These are phyloP conservation scores for Chrysophaeum taylorii DNA, from an alignment of 352 stramenopile species.

Conservation along the genomic window DNA sequence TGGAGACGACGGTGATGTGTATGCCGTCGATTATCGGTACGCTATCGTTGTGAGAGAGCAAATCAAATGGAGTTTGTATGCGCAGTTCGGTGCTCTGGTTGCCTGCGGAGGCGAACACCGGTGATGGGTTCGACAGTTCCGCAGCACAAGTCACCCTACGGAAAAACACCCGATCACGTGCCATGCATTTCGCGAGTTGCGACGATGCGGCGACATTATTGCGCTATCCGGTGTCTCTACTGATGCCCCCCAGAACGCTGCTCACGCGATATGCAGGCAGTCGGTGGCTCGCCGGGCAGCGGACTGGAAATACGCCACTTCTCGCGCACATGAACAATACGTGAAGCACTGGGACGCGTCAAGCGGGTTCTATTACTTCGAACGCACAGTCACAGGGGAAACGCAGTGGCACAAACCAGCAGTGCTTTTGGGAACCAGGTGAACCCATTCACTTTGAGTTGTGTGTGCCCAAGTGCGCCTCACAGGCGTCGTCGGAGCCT, in stretches of 20 bases:
- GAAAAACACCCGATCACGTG: not conserved
- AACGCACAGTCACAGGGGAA: not conserved
- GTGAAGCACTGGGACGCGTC: not conserved
- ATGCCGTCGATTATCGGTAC: not conserved
- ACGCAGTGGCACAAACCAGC: slow-evolving; percentile 7
- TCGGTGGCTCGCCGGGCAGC: not conserved
- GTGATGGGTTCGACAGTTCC: not conserved
- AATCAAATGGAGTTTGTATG: no score
- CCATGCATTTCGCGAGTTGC: not conserved
- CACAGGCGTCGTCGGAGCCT: no score
- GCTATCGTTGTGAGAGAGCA: no score
- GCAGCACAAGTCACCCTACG: not conserved
- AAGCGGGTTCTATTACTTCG: not conserved
- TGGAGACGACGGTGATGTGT: not conserved
- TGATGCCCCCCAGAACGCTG: no score
- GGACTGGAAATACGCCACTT: not conserved
- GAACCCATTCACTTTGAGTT: no score
- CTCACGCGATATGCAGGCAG: no score
- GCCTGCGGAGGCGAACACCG: not conserved
- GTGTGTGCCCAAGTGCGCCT: no score
- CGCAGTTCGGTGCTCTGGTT: not conserved
- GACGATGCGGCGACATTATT: not conserved
- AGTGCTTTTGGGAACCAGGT: not conserved
- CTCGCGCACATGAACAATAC: not conserved
- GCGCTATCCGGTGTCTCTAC: no score